These are phyloP conservation scores for Acrocalymma vagum DNA, from an alignment of 2,329 filamentous ascomycete species.

Conservation along the genomic window DNA sequence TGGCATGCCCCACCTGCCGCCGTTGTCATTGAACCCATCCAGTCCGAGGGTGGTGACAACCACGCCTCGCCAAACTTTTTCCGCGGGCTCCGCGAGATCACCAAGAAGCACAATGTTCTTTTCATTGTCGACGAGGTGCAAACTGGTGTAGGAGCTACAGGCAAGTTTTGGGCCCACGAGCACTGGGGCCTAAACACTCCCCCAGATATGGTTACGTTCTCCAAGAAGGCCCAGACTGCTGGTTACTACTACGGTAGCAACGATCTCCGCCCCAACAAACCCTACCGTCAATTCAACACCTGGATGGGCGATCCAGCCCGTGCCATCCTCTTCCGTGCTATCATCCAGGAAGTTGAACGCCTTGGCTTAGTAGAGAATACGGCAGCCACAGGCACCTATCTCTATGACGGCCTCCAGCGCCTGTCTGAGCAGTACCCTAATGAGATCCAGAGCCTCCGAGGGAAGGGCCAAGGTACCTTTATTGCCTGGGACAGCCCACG, in stretches of 20 bases:
- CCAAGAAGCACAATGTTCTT: constrained; percentile 78
- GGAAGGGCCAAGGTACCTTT: constrained; percentile 89
- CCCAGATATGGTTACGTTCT: constrained; percentile 94
- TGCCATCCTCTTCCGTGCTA: constrained; percentile 84
- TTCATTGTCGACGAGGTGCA: constrained; percentile 95
- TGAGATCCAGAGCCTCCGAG: constrained; percentile 83
- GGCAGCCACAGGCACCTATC: constrained; percentile 78
- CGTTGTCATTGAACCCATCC: constrained; percentile 87
- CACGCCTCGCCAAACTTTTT: constrained; percentile 90
- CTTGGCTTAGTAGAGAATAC: constrained; percentile 83
- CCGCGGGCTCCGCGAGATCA: constrained; percentile 81
- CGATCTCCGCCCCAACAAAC: constrained; percentile 84
- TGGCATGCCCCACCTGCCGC: constrained; percentile 84
- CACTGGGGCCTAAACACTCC: constrained; percentile 85
- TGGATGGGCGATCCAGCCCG: constrained; percentile 95
- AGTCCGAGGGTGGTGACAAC: constrained; percentile 95
- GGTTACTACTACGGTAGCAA: constrained; percentile 91
- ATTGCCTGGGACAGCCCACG: constrained; percentile 88
- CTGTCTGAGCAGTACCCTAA: constrained; percentile 76
- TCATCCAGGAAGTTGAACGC: constrained; percentile 81
- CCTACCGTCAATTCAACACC: constrained; percentile 96
- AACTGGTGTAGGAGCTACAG: constrained; percentile 90
- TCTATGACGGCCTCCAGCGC: constrained; percentile 73
- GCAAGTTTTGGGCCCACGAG: constrained; percentile 96
- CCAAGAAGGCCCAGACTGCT: constrained; percentile 93